Base-by-base conservation (phyloP, 2,329 filamentous ascomycete genomes). In the Chaetothyriales sp. region DNA sequence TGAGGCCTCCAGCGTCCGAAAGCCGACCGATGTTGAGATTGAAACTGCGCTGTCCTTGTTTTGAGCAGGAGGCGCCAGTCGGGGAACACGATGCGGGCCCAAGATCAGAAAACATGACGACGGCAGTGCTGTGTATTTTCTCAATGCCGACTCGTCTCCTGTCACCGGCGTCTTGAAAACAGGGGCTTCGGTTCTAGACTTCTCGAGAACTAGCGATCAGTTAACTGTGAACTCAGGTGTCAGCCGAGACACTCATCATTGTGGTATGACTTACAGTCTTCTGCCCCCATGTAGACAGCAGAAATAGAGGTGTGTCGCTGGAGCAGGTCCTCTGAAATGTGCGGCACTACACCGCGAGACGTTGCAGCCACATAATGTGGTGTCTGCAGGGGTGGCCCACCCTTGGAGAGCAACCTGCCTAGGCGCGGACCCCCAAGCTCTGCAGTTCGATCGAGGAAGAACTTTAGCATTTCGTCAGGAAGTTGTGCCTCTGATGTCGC, bases 1-100 rank as follows among this genome's bases (percentile, higher is more conserved):
- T 5, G 78, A 72, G 0, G 80, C 78, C 28, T 77, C 76, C 32
- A 96, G 70, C 51, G 77, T 74, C 54, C 79, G 77, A 67, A 93
- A 95, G 26, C 92, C 92, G 1, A 87, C 86, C 0, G 88, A 90
- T 1, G 92, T 95, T 63, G 85, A 81, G 46, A 96, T 76, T 18
- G 84, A 80, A 43, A 96, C 73, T 46, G 80, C 76, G 42, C 77
- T 77, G 55, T 82, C 77, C 7, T 80, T 81, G 64, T 92, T 88
- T 56, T 80, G 72, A 8, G 70, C 65, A 0, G 86, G 84, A 5
- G 82, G 79, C 7, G 75, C 68, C 18, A 95, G 81, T 1, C 87
- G 79, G 1, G 89, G 85, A 47, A 83, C 79, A 28, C 90, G 77
- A 49, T 92, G 81, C 0, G 90, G 77, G 9, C 82, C 86, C 3